Percentiles rank a stretch among this genome's conserved stretches.
Conservation (phyloP, 1,139 yeast genomes). For the Blastobotrys indianensis region DNA sequence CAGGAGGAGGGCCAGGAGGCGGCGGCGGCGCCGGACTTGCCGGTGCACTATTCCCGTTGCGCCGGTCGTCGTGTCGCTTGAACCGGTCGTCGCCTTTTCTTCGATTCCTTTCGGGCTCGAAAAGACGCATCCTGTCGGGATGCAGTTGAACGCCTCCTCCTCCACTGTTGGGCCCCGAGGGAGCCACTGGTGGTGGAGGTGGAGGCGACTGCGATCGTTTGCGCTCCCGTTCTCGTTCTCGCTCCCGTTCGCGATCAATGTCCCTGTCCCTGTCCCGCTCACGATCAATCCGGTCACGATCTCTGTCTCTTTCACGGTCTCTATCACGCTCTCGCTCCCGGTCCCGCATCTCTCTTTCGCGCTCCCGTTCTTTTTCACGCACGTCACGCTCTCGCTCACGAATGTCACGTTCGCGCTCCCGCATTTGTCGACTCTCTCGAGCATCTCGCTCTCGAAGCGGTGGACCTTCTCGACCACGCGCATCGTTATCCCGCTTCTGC, state of each 20-base stretch:
- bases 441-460: neutral
- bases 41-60: neutral
- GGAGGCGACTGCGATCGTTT: conserved; percentile 10
- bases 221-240: conserved; percentile 20
- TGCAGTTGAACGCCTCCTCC: no score
- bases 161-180: no score
- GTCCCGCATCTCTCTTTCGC: conserved; percentile 2
- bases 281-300: conserved; percentile 10
- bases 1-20: conserved; percentile 1
- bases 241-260: conserved; percentile 14
- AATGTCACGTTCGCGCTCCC: conserved; percentile 12
- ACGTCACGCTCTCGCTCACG: conserved; percentile 15
- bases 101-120: no score
- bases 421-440: conserved; percentile 6
- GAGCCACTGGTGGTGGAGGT: no score
- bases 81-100: neutral
- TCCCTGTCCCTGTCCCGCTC: conserved; percentile 17
- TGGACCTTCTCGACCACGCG: no score
- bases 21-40: neutral
- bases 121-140: no score
- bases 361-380: conserved; percentile 10
- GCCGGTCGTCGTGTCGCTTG: neutral
- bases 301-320: conserved; percentile 8
- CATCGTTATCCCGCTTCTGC: no score
- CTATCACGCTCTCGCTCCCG: conserved; percentile 5